phyloP scores from a whole-genome alignment of 495 filamentous ascomycete genomes.

The Penicillium argentinense region DNA sequence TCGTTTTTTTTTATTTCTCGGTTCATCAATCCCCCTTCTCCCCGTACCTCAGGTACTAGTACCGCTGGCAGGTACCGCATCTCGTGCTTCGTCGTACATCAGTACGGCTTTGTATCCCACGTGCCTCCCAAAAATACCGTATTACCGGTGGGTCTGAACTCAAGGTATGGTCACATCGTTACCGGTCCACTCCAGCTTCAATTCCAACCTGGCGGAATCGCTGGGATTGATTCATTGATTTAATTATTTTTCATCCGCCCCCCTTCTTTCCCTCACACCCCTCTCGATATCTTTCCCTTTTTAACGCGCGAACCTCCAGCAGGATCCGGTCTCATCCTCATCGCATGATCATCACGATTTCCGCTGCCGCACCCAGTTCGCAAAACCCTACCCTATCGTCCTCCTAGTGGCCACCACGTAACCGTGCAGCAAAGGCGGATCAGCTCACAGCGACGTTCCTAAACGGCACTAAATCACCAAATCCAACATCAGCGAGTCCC shows the following conservation, averaged over 20 bases:
- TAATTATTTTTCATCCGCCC: conserved; percentile 24
- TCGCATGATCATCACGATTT: conserved; percentile 31
- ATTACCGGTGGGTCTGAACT: conserved; percentile 25
- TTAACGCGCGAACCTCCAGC: no score
- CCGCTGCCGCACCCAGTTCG: conserved; percentile 16
- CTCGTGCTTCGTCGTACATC: no score
- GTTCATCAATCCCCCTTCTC: no score
- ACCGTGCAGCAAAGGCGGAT: conserved; percentile 39
- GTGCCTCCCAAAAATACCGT: no score
- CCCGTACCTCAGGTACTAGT: no score
- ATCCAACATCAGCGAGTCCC: conserved; percentile 31
- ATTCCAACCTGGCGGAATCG: conserved; percentile 20
- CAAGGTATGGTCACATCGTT: conserved; percentile 11
- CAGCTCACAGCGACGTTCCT: conserved; percentile 27
- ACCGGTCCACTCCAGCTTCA: conserved; percentile 34
- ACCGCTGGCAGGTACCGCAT: neutral
- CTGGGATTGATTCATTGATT: conserved; percentile 30
- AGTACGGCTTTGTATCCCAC: no score
- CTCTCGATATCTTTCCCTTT: neutral
- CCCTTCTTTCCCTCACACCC: conserved; percentile 7
- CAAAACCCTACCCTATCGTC: conserved; percentile 29
- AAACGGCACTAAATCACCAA: conserved; percentile 30
- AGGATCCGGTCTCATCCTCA: conserved; percentile 7
- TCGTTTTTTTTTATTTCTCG: no score
- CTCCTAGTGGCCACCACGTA: conserved; percentile 40